Evolutionary conservation across 257 asterid species (phyloP).

Genomic region (Misopates orontium): DNA sequence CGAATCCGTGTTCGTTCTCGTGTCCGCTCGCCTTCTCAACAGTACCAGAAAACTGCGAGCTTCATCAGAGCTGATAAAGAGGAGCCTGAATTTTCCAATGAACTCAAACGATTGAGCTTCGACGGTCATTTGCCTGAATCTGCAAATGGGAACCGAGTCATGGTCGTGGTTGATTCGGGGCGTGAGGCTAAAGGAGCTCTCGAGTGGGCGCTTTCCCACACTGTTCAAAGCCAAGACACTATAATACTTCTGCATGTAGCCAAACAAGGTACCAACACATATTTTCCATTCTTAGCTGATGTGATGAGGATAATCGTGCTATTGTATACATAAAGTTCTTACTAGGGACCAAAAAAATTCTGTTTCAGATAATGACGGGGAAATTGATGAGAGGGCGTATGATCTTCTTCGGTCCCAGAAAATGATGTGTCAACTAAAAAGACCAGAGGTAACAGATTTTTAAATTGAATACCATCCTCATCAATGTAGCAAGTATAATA

Average conservation of each 20-base stretch:
- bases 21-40: conserved; percentile 57
- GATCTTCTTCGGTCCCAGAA: conserved; percentile 49
- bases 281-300: neutral
- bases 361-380: conserved; percentile 46
- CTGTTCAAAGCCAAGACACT: conserved; percentile 70
- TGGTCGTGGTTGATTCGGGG: conserved; percentile 77
- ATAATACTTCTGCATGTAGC: conserved; percentile 65
- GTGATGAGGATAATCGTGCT: neutral
- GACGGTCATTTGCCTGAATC: conserved; percentile 35
- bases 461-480: too few relatives aligned
- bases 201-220: conserved; percentile 84
- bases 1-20: conserved; percentile 42
- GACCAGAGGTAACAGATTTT: conserved; percentile 58
- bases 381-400: conserved; percentile 33
- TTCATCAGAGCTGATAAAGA: conserved; percentile 32
- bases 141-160: conserved; percentile 64
- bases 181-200: conserved; percentile 70
- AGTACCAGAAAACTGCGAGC: conserved; percentile 35
- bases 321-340: neutral
- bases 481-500: too few relatives aligned
- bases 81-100: conserved; percentile 39
- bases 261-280: conserved; percentile 45
- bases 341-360: neutral
- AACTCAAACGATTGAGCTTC: conserved; percentile 41
- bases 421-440: conserved; percentile 47